Base-by-base conservation (phyloP, 2,329 filamentous ascomycete species). In the Colletotrichum acutatum region DNA sequence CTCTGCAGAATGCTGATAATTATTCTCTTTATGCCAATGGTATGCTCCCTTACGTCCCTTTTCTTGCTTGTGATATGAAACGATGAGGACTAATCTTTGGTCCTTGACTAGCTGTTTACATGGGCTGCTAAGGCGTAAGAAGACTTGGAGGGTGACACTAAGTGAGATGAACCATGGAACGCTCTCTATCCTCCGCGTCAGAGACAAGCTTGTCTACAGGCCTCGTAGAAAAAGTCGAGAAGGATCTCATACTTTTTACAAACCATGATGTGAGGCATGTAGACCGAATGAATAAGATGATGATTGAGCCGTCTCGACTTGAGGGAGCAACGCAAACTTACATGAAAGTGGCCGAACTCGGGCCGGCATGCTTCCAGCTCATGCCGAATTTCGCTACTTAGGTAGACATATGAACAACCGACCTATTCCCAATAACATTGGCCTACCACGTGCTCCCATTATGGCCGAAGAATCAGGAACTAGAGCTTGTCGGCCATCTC, bases 1-100 rank as follows among this genome's bases (percentile, higher is more conserved):
- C 76, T 16, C 54, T 78, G 16, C 19, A 65, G 2, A 78, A 78
- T 37, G 76, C 76, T 6, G 76, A 77, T 49, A 76, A 68, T 4
- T 78, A 78, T 42, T 75, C 76, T 5, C 59, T 77, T 1, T 78
- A 75, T 30, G 37, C 61, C 4, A 70, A 66, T 42, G 67, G 61
- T 66, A 58, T 24, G 61, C 28, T 14, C 53, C 6, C 14, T 28
- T 24, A 19, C 12, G 6, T 24, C 4, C 11, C 11, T n/a, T 14
- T 24, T 24, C 19, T 22, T 4, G 19, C n/a, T 53, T 5, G n/a
- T 53, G 19, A 11, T 22, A n/a, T 8, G 49, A n/a, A n/a, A n/a
- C 3, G n/a, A 24, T 24, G 37, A 42, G 16, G 22, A 24, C n/a
- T 24, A 24, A 53, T 53, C 37, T 11, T 53, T n/a, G n/a, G 22